phyloP scores from a whole-genome alignment of 1,284 basidiomycete species.

The Fomitopsis pinicola region DNA sequence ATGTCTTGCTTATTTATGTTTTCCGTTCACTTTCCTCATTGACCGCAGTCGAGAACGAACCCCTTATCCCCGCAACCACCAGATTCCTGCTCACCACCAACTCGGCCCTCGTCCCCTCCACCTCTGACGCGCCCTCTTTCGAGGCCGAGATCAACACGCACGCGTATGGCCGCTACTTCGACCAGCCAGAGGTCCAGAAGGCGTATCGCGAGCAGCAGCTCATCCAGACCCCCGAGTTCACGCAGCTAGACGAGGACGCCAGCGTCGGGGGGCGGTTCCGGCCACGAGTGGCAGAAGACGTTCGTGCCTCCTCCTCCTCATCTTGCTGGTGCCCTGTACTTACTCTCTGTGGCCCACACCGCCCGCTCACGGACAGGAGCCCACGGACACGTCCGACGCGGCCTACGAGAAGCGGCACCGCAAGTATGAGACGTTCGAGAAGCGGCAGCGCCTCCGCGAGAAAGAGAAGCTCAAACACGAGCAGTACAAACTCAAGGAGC shows the following conservation, averaged over 20 bases:
- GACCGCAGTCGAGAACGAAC: constrained; percentile 61
- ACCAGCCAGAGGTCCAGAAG: constrained; percentile 68
- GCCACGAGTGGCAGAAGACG: constrained; percentile 63
- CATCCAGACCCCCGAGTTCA: constrained; percentile 73
- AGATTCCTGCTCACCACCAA: constrained; percentile 71
- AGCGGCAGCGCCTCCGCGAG: constrained; percentile 79
- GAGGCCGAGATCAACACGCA: constrained; percentile 47
- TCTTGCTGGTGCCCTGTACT: constrained; percentile 11
- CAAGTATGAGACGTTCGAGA: constrained; percentile 85
- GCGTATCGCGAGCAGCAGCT: constrained; percentile 60
- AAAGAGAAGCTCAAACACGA: constrained; percentile 89
- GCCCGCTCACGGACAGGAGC: constrained; percentile 35
- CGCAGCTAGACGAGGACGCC: constrained; percentile 51
- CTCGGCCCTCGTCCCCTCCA: constrained; percentile 38
- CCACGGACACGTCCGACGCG: constrained; percentile 76
- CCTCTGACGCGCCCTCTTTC: constrained; percentile 33
- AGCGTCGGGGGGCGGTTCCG: constrained; percentile 63
- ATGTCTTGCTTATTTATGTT: constrained; percentile 30
- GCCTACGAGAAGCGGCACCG: constrained; percentile 83
- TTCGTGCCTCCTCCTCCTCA: constrained; percentile 34
- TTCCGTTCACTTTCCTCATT: constrained; percentile 9
- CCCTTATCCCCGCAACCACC: constrained; percentile 62
- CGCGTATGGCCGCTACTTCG: constrained; percentile 71
- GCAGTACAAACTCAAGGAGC: constrained; percentile 85
- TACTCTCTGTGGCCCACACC: constrained; percentile 9